Base-by-base conservation (phyloP, 1,284 basidiomycete species). In the Ustilago esculenta region DNA sequence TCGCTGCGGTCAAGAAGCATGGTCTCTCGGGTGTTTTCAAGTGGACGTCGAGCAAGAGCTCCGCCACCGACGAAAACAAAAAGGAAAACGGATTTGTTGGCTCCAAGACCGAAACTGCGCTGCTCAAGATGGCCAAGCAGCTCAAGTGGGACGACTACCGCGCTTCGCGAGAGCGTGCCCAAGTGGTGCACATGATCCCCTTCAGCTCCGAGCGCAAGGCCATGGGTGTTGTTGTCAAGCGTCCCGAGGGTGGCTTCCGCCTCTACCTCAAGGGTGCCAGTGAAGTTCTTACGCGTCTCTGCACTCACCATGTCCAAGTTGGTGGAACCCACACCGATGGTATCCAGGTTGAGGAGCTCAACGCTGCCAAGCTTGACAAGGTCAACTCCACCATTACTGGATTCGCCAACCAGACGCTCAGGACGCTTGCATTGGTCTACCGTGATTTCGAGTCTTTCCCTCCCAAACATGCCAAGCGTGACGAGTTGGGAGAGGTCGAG, bases 181-280 rank as follows among this genome's bases (percentile, higher is more conserved):
- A 88, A 18, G 83, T 94, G 39, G 85, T 93, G 5, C 92, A 95
- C 84, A 90, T 95, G 89, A 88, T 96, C 46, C 95, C 96, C 1
- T 98, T 98, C 85, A 92, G 91, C 24, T 94, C 92, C 72, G 90
- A 94, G 73, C 89, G 93, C 73, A 98, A 98, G 85, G 89, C 92
- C 8, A 98, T 98, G 94, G 95, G 91, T 65, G 91, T 93, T 52
- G 92, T 97, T 20, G 86, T 97, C 64, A 86, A 85, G 77, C 81
- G 87, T 21, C 82, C 84, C 30, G 83, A 86, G 48, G 87, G 88
- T 15, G 78, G 78, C 12, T 89, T 86, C 80, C 87, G 95, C 36
- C 82, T 94, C 11, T 91, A 90, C 82, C 81, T 94, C 80, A 98
- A 98, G 84, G 96, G 96, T 42, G 95, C 96, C 6, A 90, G 89